Evolutionary conservation across 768 basidiomycete genomes (phyloP).

Genomic region (Hygrophoropsis aurantiaca): DNA sequence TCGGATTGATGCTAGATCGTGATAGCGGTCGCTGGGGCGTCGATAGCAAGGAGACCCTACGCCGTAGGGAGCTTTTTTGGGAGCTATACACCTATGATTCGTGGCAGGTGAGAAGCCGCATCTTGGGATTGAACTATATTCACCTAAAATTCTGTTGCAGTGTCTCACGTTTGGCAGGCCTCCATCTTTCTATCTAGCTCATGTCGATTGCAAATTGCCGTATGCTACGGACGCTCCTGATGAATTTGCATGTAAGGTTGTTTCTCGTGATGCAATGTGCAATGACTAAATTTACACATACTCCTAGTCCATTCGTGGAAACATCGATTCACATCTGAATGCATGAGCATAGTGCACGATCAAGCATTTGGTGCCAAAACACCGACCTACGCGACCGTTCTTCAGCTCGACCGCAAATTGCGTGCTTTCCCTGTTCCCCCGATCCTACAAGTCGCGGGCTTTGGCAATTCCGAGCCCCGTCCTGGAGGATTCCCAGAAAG

Average conservation of each 20-base stretch:
- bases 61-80: slow-evolving; percentile 70
- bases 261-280: neutral
- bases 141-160: slow-evolving; percentile 37
- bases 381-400: slow-evolving; percentile 63
- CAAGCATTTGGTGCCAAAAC: slow-evolving; percentile 72
- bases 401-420: slow-evolving; percentile 67
- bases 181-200: slow-evolving; percentile 64
- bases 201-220: slow-evolving; percentile 68
- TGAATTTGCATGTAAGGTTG: slow-evolving; percentile 57
- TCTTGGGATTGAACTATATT: slow-evolving; percentile 28
- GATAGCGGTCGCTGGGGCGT: slow-evolving; percentile 69
- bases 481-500: slow-evolving; percentile 39
- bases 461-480: slow-evolving; percentile 53
- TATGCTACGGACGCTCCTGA: slow-evolving; percentile 46
- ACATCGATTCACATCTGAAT: slow-evolving; percentile 65
- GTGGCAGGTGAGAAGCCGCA: slow-evolving; percentile 30
- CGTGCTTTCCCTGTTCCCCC: slow-evolving; percentile 68
- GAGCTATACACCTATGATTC: slow-evolving; percentile 45
- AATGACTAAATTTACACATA: neutral
- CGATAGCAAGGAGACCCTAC: slow-evolving; percentile 55
- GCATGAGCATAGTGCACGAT: slow-evolving; percentile 68
- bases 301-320: slow-evolving; percentile 66
- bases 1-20: slow-evolving; percentile 45
- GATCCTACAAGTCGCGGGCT: slow-evolving; percentile 65
- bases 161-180: slow-evolving; percentile 71